phyloP scores from a whole-genome alignment of 371 early-diverging fungal genomes.

The Mortierella sp. region DNA sequence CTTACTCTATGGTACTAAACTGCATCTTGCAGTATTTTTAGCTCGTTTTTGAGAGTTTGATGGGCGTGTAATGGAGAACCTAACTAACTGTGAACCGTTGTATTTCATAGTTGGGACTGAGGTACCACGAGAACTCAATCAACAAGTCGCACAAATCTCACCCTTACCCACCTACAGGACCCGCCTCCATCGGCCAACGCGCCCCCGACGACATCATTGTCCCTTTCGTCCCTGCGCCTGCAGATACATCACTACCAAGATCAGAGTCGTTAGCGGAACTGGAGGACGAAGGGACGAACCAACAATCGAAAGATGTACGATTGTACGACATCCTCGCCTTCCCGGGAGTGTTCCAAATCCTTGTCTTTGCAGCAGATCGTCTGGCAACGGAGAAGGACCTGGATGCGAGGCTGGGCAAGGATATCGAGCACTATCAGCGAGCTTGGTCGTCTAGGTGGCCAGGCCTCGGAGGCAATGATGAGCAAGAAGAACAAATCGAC shows the following conservation, averaged over 20 bases:
- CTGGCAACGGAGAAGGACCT: background rate
- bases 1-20: background rate
- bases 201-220: background rate
- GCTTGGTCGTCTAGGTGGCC: constrained; percentile 9
- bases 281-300: background rate
- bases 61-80: no score
- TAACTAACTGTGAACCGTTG: background rate
- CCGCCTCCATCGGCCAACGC: background rate
- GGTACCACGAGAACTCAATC: constrained; percentile 17
- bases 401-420: background rate
- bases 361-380: constrained; percentile 1
- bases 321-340: constrained; percentile 12
- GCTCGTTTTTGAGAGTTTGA: background rate
- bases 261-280: background rate
- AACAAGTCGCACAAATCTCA: constrained; percentile 16
- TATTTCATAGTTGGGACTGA: background rate
- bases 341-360: constrained; percentile 15
- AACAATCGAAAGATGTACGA: background rate
- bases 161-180: background rate
- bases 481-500: background rate
- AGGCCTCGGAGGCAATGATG: background rate
- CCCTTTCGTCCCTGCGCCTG: background rate
- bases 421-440: background rate
- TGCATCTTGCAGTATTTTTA: no score
- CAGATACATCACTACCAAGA: background rate